Percentiles rank a stretch among this genome's conserved stretches.
These are phyloP conservation scores for Pycnococcus provasolii DNA, from an alignment of 139 green algal genomes.

Conservation along the genomic window DNA sequence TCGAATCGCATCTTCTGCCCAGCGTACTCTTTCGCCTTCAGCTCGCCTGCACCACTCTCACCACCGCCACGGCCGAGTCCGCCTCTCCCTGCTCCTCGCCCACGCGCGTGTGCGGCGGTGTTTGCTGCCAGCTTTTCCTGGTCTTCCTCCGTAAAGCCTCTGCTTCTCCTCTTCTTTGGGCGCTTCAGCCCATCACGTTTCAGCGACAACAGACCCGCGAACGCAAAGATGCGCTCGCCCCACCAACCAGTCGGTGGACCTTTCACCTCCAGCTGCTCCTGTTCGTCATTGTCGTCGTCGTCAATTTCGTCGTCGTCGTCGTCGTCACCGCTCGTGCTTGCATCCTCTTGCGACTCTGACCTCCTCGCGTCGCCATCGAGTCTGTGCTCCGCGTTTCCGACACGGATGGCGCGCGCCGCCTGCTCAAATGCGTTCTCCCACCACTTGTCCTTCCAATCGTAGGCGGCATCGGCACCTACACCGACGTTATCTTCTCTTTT, in stretches of 20 bases:
- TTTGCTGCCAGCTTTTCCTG: background rate
- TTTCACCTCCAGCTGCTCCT: background rate
- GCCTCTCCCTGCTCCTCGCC: background rate
- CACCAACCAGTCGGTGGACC: background rate
- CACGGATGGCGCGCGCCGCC: background rate
- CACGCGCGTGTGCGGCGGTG: background rate
- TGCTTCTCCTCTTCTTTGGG: background rate
- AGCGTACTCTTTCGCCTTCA: background rate
- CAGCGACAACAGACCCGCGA: background rate
- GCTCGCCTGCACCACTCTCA: background rate
- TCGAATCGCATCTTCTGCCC: too few species aligned
- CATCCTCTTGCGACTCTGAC: background rate
- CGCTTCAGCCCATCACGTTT: background rate
- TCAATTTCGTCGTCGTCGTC: background rate
- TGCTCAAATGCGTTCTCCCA: background rate
- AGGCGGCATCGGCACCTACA: background rate
- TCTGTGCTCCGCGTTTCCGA: background rate
- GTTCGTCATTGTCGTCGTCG: slow-evolving; percentile 1
- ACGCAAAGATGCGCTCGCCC: background rate
- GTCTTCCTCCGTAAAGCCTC: background rate
- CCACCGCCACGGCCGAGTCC: background rate
- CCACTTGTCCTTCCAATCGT: background rate
- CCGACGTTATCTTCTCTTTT: background rate
- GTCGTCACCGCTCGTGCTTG: background rate
- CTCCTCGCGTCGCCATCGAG: background rate